Evolutionary conservation across 306 rosid species (phyloP).

Genomic region (Pterocarpus macrocarpus): DNA sequence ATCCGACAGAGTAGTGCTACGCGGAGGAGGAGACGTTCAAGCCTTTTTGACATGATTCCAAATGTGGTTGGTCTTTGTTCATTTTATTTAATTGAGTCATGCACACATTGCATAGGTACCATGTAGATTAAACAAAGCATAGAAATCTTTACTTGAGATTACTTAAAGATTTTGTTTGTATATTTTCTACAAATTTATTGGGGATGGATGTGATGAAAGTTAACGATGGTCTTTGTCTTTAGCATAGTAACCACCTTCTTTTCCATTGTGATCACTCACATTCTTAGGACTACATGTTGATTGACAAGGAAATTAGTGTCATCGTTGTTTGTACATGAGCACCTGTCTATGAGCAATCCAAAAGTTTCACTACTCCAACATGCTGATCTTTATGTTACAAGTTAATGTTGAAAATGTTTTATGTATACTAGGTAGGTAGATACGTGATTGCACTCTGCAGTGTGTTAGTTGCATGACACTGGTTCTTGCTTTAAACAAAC

Average conservation of each 20-base stretch:
- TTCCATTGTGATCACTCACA: neutral
- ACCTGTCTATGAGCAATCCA: constrained; percentile 18
- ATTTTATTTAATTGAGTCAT: constrained; percentile 34
- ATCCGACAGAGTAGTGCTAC: constrained; percentile 84
- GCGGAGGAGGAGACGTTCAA: constrained; percentile 90
- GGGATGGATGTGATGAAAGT: neutral
- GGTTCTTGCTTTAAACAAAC: constrained; percentile 16
- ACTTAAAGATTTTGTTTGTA: too few relatives aligned
- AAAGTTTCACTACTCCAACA: neutral
- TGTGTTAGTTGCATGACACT: constrained; percentile 10
- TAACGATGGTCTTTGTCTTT: too few relatives aligned
- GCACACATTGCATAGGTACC: neutral
- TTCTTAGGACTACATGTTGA: neutral
- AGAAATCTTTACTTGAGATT: too few relatives aligned
- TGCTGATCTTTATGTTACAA: neutral
- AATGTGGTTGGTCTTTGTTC: constrained; percentile 72
- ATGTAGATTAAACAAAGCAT: neutral
- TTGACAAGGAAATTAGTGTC: constrained; percentile 1
- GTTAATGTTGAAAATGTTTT: constrained; percentile 23
- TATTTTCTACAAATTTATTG: neutral
- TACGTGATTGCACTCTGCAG: constrained; percentile 15
- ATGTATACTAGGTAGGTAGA: neutral
- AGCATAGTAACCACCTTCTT: neutral
- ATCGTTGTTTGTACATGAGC: constrained; percentile 3
- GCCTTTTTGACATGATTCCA: constrained; percentile 94